phyloP scores from a whole-genome alignment of 1,284 basidiomycete species.

The Calocybe gambosa region DNA sequence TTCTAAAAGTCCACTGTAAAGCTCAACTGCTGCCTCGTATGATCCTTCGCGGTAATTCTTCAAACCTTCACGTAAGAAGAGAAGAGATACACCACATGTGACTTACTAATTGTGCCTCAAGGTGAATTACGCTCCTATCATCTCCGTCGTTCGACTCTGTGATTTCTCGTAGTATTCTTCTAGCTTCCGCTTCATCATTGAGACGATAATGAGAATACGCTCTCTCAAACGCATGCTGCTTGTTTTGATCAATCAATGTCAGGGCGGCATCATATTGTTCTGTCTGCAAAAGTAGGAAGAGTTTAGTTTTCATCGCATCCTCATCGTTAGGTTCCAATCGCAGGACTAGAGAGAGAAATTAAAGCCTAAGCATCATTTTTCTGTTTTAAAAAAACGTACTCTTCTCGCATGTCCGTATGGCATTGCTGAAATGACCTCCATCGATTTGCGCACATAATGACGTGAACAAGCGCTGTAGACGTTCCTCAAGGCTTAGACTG shows the following conservation, averaged over 20 bases:
- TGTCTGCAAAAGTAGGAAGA: constrained; percentile 79
- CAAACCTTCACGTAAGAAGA: neutral
- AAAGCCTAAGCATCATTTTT: neutral
- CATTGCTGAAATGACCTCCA: constrained; percentile 18
- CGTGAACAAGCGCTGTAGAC: constrained; percentile 50
- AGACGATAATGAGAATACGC: constrained; percentile 80
- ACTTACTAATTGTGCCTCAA: constrained; percentile 81
- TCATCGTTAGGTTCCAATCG: constrained; percentile 58
- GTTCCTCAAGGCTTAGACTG: constrained; percentile 35
- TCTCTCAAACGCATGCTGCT: constrained; percentile 55
- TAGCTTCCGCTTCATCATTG: constrained; percentile 66
- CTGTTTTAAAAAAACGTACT: constrained; percentile 41
- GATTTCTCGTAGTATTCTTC: constrained; percentile 43
- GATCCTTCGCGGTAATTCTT: constrained; percentile 75
- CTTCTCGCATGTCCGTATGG: constrained; percentile 82
- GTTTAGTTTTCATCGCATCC: constrained; percentile 73
- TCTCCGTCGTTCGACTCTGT: constrained; percentile 39
- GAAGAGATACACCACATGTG: constrained; percentile 2
- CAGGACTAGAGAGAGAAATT: constrained; percentile 46
- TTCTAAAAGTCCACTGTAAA: constrained; percentile 77
- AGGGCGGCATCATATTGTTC: constrained; percentile 68
- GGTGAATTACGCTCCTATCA: constrained; percentile 64
- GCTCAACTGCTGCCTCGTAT: constrained; percentile 64
- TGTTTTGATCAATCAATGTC: constrained; percentile 36
- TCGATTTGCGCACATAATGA: constrained; percentile 56